Percentiles rank a stretch among this genome's conserved stretches.
phyloP scores from a whole-genome alignment of 2,329 filamentous ascomycete genomes.

The Colletotrichum sp. region DNA sequence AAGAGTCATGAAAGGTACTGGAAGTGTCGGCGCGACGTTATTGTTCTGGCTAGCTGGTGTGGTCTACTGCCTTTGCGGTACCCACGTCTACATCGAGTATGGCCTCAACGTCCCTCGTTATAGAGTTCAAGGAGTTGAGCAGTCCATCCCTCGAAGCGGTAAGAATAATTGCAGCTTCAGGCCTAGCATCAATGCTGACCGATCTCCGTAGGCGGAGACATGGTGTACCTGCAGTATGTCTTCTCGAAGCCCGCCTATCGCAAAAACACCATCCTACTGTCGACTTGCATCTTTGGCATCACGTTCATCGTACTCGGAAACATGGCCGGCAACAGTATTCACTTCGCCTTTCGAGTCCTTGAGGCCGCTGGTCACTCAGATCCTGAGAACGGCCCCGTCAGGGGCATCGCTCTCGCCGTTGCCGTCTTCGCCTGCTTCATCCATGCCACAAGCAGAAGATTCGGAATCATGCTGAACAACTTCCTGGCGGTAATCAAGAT shows the following conservation, averaged over 20 bases:
- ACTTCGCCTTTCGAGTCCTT: constrained; percentile 46
- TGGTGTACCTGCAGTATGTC: constrained; percentile 46
- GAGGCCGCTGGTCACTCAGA: constrained; percentile 35
- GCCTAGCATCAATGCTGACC: neutral
- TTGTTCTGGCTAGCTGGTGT: constrained; percentile 45
- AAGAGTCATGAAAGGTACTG: constrained; percentile 36
- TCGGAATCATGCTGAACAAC: constrained; percentile 57
- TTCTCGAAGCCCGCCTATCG: constrained; percentile 41
- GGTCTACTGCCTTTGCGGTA: constrained; percentile 40
- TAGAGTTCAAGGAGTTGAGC: constrained; percentile 39
- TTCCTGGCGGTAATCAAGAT: constrained; percentile 55
- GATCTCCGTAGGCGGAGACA: neutral
- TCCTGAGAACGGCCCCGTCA: constrained; percentile 37
- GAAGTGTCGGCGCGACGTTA: constrained; percentile 36
- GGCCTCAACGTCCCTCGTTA: constrained; percentile 51
- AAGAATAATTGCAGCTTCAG: constrained; percentile 48
- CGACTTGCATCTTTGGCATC: constrained; percentile 50
- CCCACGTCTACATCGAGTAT: constrained; percentile 48
- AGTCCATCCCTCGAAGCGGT: constrained; percentile 47
- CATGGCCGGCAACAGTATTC: constrained; percentile 52
- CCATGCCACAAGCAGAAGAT: constrained; percentile 52
- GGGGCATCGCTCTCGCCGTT: constrained; percentile 51
- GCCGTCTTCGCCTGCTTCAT: constrained; percentile 50
- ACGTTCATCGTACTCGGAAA: constrained; percentile 52
- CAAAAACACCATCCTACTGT: constrained; percentile 38